Evolutionary conservation across 208 protist genomes (phyloP).

Genomic region (Crithidia fasciculata): DNA sequence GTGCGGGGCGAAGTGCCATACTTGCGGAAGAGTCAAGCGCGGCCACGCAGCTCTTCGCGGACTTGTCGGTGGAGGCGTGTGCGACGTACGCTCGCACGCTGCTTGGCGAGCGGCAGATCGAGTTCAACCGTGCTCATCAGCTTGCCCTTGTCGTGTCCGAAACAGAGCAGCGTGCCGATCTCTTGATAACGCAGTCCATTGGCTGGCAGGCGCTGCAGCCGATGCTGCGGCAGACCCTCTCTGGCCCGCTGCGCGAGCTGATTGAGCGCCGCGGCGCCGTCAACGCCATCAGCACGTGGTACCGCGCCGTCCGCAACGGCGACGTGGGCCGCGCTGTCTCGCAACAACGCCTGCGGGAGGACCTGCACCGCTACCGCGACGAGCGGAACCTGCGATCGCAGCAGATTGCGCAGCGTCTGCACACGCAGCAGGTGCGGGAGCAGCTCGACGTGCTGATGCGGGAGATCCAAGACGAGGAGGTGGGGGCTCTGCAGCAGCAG

Average conservation of each 20-base stretch:
- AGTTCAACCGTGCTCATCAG: slow-evolving; percentile 13
- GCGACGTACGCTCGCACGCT: slow-evolving; percentile 12
- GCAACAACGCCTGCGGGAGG: slow-evolving; percentile 20
- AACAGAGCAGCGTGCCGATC: slow-evolving; percentile 21
- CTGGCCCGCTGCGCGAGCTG: slow-evolving; percentile 28
- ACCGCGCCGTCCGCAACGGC: slow-evolving; percentile 17
- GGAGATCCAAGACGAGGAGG: slow-evolving; percentile 28
- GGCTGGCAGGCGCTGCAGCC: slow-evolving; percentile 19
- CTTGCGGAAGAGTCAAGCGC: slow-evolving; percentile 16
- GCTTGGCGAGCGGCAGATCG: neutral
- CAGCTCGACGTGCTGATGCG: slow-evolving; percentile 32
- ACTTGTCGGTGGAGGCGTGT: slow-evolving; percentile 12
- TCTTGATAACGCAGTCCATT: slow-evolving; percentile 20
- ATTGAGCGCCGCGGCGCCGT: slow-evolving; percentile 25
- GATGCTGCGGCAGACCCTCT: slow-evolving; percentile 10
- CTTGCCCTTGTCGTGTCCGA: slow-evolving; percentile 20
- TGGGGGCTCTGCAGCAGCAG: slow-evolving; percentile 20
- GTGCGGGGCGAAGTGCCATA: slow-evolving; percentile 19
- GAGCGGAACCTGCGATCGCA: slow-evolving; percentile 16
- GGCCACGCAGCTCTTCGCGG: slow-evolving; percentile 12
- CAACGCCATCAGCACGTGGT: slow-evolving; percentile 27
- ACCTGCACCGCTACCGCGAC: slow-evolving; percentile 17
- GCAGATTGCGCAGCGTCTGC: slow-evolving; percentile 27
- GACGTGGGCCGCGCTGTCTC: slow-evolving; percentile 24
- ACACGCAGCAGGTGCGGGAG: slow-evolving; percentile 27